Evolutionary conservation across 1,284 basidiomycete genomes (phyloP), one percentile per base, ranked within the genome.

Genomic region (Rhizoctonia solani): DNA sequence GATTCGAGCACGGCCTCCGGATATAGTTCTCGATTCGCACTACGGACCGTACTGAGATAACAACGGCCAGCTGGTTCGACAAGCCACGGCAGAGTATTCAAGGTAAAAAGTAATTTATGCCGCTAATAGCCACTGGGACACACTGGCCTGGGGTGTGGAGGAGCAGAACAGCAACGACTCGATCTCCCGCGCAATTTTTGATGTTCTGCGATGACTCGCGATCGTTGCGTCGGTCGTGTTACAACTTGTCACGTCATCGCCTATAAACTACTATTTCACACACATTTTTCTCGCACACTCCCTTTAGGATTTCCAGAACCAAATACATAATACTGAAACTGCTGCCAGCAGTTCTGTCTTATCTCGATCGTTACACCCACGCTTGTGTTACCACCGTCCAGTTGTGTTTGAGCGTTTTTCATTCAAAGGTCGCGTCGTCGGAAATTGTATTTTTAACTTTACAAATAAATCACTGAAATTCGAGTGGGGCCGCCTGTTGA

Each of bases 21-120:
- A 61, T 61, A 19, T 50, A 49, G 58, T 34, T 1, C 29, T 47
- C 2, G 44, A 49, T 47, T 59, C 44, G 46, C 44, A 50, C 42
- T 37, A 34, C 58, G 58, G 58, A 19, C 58, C 58, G 58, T 61
- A 61, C 58, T 61, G 58, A 61, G 58, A 61, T 61, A 4, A 2
- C 46, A 61, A 44, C 58, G 25, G 44, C 25, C 55, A 58, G 44
- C 55, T 25, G 49, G 11, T 29, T 52, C 8, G 49, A 11, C 6
- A 27, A 27, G 23, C 49, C 44, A 55, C 54, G 54, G 42, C 16
- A 25, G 46, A 30, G 49, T 27, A 27, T 8, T 32, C 32, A 25
- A 16, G 55, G 42, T n/a, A 25, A 42, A 34, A n/a, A 39, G 27
- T 14, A 8, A 25, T n/a, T 19, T 6, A 34, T 19, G 9, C 27